A percentile compares a stretch with the other conserved stretches of the same genome.
Conservation (phyloP, 2,329 filamentous ascomycete genomes). For the Aspergillus alliaceus region DNA sequence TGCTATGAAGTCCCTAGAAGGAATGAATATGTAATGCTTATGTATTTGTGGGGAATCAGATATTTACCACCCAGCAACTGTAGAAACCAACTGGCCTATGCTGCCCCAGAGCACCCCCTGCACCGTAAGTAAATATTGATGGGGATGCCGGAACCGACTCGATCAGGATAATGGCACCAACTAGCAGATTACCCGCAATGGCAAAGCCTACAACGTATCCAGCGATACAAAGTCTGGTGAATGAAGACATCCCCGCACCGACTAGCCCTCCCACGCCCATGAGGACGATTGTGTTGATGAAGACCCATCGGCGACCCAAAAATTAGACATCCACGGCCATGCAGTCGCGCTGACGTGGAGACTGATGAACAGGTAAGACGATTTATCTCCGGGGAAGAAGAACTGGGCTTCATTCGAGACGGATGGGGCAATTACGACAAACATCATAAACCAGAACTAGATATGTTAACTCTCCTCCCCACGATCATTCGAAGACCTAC, state of each 20-base stretch:
- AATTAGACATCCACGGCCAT: conserved; percentile 22
- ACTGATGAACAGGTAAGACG: conserved; percentile 16
- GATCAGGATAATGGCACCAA: conserved; percentile 17
- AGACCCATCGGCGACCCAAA: conserved; percentile 20
- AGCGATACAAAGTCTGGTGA: conserved; percentile 25
- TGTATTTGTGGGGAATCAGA: neutral
- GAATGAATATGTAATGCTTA: neutral
- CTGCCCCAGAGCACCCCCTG: conserved; percentile 19
- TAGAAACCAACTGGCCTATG: conserved; percentile 18
- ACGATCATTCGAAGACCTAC: too few relatives aligned
- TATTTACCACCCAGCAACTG: conserved; percentile 19
- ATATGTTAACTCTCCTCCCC: too few relatives aligned
- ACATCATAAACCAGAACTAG: conserved; percentile 22
- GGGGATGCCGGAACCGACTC: conserved; percentile 20
- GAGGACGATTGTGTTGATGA: conserved; percentile 19
- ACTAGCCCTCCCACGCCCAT: conserved; percentile 21
- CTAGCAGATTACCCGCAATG: conserved; percentile 16
- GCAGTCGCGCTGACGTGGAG: conserved; percentile 14
- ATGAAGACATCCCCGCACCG: conserved; percentile 21
- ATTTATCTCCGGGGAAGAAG: conserved; percentile 17
- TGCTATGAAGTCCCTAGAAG: conserved; percentile 19
- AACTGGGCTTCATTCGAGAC: conserved; percentile 20
- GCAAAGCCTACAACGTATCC: conserved; percentile 20
- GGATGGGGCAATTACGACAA: conserved; percentile 17
- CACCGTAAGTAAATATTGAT: conserved; percentile 19